These are phyloP conservation scores for Rhytidiadelphus loreus DNA, from an alignment of 225 moss, liverwort and hornwort genomes.

Conservation along the genomic window DNA sequence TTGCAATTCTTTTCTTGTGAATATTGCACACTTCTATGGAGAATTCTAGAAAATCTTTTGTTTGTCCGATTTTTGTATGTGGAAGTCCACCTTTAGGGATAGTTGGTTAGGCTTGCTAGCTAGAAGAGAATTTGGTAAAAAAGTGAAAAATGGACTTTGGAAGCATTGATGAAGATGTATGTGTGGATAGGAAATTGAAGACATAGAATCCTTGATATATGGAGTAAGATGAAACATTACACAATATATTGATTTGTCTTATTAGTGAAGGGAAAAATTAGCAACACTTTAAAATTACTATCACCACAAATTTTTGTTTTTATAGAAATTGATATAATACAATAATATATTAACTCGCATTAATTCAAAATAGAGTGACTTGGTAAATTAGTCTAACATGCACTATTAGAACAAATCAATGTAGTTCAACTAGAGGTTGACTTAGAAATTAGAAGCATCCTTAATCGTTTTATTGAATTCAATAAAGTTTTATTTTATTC, in stretches of 20 bases:
- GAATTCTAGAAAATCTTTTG: background rate
- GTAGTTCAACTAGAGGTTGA: too few species aligned
- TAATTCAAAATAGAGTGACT: too few species aligned
- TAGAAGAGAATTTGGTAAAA: background rate
- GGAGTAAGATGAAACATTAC: background rate
- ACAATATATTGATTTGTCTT: too few species aligned
- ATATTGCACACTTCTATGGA: background rate
- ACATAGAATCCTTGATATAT: background rate
- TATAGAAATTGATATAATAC: too few species aligned
- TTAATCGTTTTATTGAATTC: background rate
- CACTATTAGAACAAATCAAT: too few species aligned
- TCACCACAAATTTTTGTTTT: background rate
- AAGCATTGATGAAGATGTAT: background rate
- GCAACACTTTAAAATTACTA: background rate
- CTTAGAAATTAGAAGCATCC: too few species aligned
- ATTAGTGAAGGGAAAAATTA: background rate
- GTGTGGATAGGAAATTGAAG: background rate
- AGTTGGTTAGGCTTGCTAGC: background rate
- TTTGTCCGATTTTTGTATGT: background rate
- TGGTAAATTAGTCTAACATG: too few species aligned
- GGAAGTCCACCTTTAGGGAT: rapidly evolving
- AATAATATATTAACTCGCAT: too few species aligned
- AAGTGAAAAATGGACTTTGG: too few species aligned
- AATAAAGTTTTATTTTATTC: background rate
- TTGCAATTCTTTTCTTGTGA: background rate